Evolutionary conservation across 495 filamentous ascomycete species (phyloP).

Genomic region (Cudoniella acicularis): DNA sequence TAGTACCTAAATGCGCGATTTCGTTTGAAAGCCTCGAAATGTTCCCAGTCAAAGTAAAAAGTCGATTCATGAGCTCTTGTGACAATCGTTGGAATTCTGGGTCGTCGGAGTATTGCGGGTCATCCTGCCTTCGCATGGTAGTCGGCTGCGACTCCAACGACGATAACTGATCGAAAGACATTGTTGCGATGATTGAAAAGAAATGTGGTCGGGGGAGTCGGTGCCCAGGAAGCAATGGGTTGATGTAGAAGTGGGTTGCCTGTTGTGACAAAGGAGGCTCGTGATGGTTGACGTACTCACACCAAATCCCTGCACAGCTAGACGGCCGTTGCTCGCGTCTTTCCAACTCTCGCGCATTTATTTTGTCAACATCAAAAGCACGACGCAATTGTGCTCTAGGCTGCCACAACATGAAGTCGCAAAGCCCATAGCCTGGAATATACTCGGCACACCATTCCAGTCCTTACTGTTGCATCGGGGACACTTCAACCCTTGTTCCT

Average conservation of each 20-base stretch:
- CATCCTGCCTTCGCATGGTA: constrained; percentile 40
- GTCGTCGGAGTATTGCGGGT: constrained; percentile 86
- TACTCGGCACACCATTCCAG: constrained; percentile 5
- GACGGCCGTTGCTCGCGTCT: not conserved
- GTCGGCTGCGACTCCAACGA: constrained; percentile 65
- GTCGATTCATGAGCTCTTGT: constrained; percentile 73
- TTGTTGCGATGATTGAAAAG: constrained; percentile 31
- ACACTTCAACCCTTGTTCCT: not conserved
- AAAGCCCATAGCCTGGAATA: not conserved
- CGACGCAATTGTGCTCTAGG: not conserved
- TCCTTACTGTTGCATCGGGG: constrained; percentile 14
- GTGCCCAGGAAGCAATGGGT: constrained; percentile 3
- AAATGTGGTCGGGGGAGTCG: not conserved
- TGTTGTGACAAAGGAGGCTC: constrained; percentile 5
- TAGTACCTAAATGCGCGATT: constrained; percentile 80
- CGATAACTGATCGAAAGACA: constrained; percentile 89
- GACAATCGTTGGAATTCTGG: constrained; percentile 86
- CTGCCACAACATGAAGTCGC: not conserved
- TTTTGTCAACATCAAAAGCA: constrained; percentile 10
- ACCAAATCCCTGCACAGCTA: not conserved
- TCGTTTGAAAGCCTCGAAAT: constrained; percentile 77
- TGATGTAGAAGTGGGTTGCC: constrained; percentile 14
- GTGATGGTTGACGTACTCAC: constrained; percentile 21
- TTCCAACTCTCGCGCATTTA: not conserved
- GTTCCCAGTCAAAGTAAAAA: constrained; percentile 84